Evolutionary conservation across 1,284 basidiomycete genomes (phyloP).

Genomic region (Porogramme epimiltina): DNA sequence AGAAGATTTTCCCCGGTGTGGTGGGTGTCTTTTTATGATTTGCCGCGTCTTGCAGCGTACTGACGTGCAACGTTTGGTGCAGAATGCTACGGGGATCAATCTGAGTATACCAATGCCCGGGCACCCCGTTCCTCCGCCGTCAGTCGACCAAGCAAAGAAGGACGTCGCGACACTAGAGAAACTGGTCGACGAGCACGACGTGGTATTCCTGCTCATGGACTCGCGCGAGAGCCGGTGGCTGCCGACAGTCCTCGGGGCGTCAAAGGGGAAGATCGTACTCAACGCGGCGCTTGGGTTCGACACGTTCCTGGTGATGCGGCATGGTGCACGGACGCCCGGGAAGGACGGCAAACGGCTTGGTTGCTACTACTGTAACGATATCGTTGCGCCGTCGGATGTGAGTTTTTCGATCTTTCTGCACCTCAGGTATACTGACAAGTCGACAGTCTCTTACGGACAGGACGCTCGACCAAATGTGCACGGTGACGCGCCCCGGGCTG

Average conservation of each 20-base stretch:
- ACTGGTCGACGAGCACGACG: constrained; percentile 86
- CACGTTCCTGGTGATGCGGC: constrained; percentile 95
- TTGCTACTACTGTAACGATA: constrained; percentile 98
- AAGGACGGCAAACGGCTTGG: constrained; percentile 58
- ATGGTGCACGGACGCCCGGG: constrained; percentile 66
- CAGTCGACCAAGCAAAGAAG: constrained; percentile 58
- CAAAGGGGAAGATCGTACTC: constrained; percentile 90
- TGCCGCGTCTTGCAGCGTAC: background rate
- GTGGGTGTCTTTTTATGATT: constrained; percentile 55
- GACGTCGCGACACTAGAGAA: constrained; percentile 76
- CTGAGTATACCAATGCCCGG: constrained; percentile 97
- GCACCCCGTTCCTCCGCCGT: constrained; percentile 77
- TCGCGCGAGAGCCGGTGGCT: constrained; percentile 96
- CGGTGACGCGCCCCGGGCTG: constrained; percentile 95
- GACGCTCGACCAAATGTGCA: constrained; percentile 99
- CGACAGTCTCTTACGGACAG: constrained; percentile 87
- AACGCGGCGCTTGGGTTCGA: constrained; percentile 98
- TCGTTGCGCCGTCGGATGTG: constrained; percentile 95
- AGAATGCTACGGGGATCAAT: constrained; percentile 80
- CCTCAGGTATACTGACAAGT: background rate
- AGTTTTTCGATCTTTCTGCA: constrained; percentile 28
- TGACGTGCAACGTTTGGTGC: background rate
- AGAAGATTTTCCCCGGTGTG: constrained; percentile 90
- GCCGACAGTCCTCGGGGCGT: constrained; percentile 85
- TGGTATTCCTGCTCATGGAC: constrained; percentile 95